phyloP scores from a whole-genome alignment of 495 filamentous ascomycete species.

The Symbiotaphrina buchneri region DNA sequence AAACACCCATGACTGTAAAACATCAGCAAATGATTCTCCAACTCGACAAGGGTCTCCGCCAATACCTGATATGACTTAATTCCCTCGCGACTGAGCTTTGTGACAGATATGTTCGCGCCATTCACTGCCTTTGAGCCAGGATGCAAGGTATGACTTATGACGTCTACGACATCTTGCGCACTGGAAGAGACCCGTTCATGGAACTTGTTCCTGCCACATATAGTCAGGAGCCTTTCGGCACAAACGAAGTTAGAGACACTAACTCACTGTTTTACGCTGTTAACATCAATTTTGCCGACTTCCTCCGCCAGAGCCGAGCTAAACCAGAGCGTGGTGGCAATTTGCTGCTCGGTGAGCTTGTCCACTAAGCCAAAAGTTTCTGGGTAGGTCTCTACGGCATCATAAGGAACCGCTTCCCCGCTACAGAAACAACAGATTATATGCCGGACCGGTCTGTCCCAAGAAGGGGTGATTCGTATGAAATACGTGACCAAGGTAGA shows the following conservation, averaged over 20 bases:
- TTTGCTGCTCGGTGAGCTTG: constrained; percentile 25
- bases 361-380: constrained; percentile 27
- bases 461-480: constrained; percentile 41
- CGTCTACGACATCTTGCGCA: constrained; percentile 20
- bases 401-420: constrained; percentile 21
- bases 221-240: constrained; percentile 5
- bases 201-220: constrained; percentile 16
- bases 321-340: constrained; percentile 48
- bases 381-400: constrained; percentile 25
- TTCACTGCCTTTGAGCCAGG: constrained; percentile 2
- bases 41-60: constrained; percentile 1
- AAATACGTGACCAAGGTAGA: constrained; percentile 64
- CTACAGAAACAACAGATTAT: constrained; percentile 37
- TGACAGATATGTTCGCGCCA: constrained; percentile 1
- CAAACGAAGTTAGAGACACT: constrained; percentile 1
- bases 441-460: constrained; percentile 46
- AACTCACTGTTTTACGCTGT: constrained; percentile 29
- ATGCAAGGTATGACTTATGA: constrained; percentile 23
- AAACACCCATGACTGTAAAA: constrained; percentile 34
- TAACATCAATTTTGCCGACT: constrained; percentile 37
- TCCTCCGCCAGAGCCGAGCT: constrained; percentile 54
- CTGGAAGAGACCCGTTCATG: constrained; percentile 27
- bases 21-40: background rate
- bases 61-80: constrained; percentile 36
- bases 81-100: constrained; percentile 18